Base-by-base conservation (phyloP, 2,329 filamentous ascomycete genomes). In the Hypomyces perniciosus region DNA sequence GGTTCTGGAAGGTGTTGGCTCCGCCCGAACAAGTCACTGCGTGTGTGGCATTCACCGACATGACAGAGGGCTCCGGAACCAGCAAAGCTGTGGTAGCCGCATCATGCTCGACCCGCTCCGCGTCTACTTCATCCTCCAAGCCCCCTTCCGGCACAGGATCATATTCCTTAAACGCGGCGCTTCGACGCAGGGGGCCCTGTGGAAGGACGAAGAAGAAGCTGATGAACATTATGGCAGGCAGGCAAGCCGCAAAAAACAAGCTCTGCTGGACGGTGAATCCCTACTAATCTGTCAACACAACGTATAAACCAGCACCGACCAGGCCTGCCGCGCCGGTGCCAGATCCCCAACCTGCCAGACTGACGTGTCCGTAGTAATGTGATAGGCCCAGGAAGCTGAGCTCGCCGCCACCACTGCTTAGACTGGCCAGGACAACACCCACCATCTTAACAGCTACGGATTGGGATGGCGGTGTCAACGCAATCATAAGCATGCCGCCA, bases 261-360 rank as follows among this genome's bases (percentile, higher is more conserved):
- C 86, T 95, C 27, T 77, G 77, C 59, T 79, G 80, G 40, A 96
- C 88, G 47, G 79, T 83, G 56, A 96, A 78, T 0, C 83, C 83
- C 51, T 95, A 73, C 63, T 85, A 87, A 31, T 88, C 91, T 1
- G 92, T 97, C 52, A 93, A 78, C 44, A 92, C 64, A 6, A 95
- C 88, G 69, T 97, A 99, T 10, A 92, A 76, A 0, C 90, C 90
- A 1, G 92, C 90, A 5, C 93, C 93, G 1, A 92, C 76, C 51
- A 99, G 68, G 0, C 92, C 92, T 1, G 92, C 92, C 0, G 87
- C 92, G 1, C 92, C 92, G 0, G 92, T 96, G 0, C 92, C 92
- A 56, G 87, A 92, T 0, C 90, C 88, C 93, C 93, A 99, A 34
- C 89, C 85, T 0, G 91, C 91, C 13, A 97, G 77, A 59, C 89